Evolutionary conservation across 495 filamentous ascomycete genomes (phyloP), one percentile per base, ranked within the genome.

Genomic region (Barbatosphaeria neglecta): DNA sequence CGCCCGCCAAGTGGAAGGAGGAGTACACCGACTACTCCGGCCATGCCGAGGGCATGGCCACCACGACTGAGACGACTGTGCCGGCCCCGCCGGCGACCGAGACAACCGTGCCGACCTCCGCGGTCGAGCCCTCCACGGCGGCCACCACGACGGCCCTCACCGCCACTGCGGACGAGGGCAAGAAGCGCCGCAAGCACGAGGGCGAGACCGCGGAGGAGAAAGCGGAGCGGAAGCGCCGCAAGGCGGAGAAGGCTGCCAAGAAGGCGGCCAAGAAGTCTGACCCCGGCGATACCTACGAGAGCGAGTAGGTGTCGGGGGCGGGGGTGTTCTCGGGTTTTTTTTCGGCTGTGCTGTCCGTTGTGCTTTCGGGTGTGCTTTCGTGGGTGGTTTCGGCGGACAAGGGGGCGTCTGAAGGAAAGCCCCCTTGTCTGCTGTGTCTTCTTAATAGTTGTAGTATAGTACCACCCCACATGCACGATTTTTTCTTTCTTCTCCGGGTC

Each of bases 1-100:
- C 92, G 7, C 92, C 92, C 20, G 78, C 85, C 40, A 82, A 90
- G 63, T 98, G 92, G 92, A 89, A 83, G 52, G 68, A 72, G 38
- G 80, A 82, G 28, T 95, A 96, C 75, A 89, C 83, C 62, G 92
- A 98, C 69, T 95, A 79, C 73, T 83, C 72, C 58, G 72, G 68
- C 45, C 63, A 68, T 9, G 62, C 62, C 16, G 56, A n/a, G n/a
- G n/a, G n/a, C n/a, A n/a, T n/a, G n/a, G n/a, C n/a, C n/a, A n/a
- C n/a, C n/a, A n/a, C n/a, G n/a, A n/a, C 67, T 13, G 46, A 49
- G 17, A 37, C 53, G 4, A 33, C 38, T 10, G 68, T 64, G 25
- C 62, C 71, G 15, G 45, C 45, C 28, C 62, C 71, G 9, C 45
- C 45, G 11, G 65, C 63, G 18, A 60, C 73, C 15, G 66, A 49